Conservation (phyloP, 2,329 filamentous ascomycete species). For the Sporothrix inflata region DNA sequence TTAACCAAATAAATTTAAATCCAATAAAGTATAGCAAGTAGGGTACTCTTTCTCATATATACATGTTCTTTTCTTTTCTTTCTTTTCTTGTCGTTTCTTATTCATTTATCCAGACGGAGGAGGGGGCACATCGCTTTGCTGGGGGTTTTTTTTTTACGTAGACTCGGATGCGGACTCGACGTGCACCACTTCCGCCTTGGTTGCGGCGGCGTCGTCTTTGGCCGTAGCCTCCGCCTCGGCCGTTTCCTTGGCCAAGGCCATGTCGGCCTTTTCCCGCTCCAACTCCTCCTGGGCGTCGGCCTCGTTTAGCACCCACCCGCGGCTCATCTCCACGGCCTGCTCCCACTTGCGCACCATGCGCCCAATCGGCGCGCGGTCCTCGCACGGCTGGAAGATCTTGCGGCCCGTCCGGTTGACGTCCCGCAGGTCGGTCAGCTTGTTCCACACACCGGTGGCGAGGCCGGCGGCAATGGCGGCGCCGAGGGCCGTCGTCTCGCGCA, state of each 20-base stretch:
- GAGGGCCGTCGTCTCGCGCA: constrained; percentile 88
- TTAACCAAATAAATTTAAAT: not conserved
- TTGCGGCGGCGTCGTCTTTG: not conserved
- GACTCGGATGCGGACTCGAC: not conserved
- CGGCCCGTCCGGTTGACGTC: constrained; percentile 72
- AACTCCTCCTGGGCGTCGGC: constrained; percentile 28
- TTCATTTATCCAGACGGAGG: not conserved
- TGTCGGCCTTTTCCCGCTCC: constrained; percentile 23
- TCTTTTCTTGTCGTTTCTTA: not conserved
- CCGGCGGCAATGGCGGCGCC: constrained; percentile 88
- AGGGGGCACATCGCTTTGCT: not conserved
- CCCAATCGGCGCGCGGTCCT: constrained; percentile 48
- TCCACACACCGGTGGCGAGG: constrained; percentile 81
- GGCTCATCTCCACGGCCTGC: constrained; percentile 62
- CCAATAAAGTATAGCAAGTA: not conserved
- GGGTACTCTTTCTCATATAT: not conserved
- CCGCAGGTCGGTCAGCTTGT: constrained; percentile 71
- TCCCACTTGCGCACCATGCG: constrained; percentile 58
- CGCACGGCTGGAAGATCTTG: constrained; percentile 70
- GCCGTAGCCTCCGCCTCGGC: not conserved
- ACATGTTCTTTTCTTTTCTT: not conserved
- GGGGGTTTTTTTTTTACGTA: not conserved
- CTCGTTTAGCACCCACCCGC: constrained; percentile 52
- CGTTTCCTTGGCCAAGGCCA: not conserved
- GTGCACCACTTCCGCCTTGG: not conserved